These are phyloP conservation scores for Aspergillus mulundensis DNA, from an alignment of 495 filamentous ascomycete species.

Conservation along the genomic window DNA sequence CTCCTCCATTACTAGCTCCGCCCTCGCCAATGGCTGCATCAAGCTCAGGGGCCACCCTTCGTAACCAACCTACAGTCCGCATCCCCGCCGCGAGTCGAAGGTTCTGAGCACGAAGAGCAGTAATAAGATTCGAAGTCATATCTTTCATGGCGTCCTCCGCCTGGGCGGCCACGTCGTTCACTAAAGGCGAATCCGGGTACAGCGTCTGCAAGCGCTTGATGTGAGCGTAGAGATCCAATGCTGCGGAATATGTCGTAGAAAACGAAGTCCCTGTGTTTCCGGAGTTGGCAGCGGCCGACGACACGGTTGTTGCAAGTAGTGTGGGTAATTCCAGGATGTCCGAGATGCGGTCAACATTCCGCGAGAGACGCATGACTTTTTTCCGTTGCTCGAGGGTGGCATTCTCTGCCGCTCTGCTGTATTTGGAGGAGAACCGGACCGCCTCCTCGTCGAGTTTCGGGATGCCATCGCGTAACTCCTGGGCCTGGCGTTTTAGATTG, in stretches of 20 bases:
- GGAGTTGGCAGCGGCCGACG: slow-evolving; percentile 50
- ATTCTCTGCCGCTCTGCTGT: slow-evolving; percentile 71
- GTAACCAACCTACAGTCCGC: slow-evolving; percentile 87
- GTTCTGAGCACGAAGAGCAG: slow-evolving; percentile 66
- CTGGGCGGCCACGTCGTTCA: slow-evolving; percentile 67
- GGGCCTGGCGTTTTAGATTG: slow-evolving; percentile 57
- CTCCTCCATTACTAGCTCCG: slow-evolving; percentile 43
- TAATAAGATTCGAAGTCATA: slow-evolving; percentile 82
- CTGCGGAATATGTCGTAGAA: slow-evolving; percentile 81
- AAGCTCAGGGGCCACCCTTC: slow-evolving; percentile 79
- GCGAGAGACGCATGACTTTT: slow-evolving; percentile 76
- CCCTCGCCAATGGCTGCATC: slow-evolving; percentile 46
- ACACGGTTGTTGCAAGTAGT: slow-evolving; percentile 72
- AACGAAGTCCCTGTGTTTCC: slow-evolving; percentile 40
- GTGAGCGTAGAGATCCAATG: slow-evolving; percentile 89
- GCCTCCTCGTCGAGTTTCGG: slow-evolving; percentile 78
- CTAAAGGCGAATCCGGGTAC: slow-evolving; percentile 72
- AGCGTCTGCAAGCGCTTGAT: slow-evolving; percentile 81
- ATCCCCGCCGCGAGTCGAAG: slow-evolving; percentile 89
- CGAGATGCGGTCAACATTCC: slow-evolving; percentile 84
- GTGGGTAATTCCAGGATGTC: slow-evolving; percentile 91
- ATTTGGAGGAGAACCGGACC: slow-evolving; percentile 75
- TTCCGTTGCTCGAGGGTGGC: slow-evolving; percentile 69
- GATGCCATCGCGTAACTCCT: slow-evolving; percentile 63
- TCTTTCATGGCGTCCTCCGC: slow-evolving; percentile 85